Evolutionary conservation across 2,329 filamentous ascomycete genomes (phyloP), one percentile per base, ranked within the genome.

Genomic region (Penicillium sp.): DNA sequence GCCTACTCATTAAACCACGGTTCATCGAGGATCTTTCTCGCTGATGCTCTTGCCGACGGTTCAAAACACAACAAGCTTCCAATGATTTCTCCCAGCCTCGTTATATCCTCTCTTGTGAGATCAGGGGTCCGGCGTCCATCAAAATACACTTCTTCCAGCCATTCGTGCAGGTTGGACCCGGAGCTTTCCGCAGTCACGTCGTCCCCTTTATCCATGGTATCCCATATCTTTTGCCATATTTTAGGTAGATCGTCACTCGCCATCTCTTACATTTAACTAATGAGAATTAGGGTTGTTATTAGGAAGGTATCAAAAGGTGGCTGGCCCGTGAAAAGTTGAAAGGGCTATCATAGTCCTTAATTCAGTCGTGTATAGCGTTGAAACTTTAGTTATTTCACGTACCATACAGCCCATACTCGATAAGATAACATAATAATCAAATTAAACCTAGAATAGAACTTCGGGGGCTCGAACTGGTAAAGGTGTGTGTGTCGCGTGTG

Each of bases 321-420:
- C 48, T 78, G 73, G 15, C 76, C 75, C 2, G 68, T 65, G 20
- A 79, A 66, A 22, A 79, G 68, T 62, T 79, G 74, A 62, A 79
- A 79, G 7, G 79, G 60, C 75, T 73, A 52, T 42, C 25, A 59
- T 17, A 54, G 11, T 38, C 49, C 51, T 70, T 37, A 67, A 58
- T 56, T 57, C 56, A 31, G 11, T 58, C 35, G 7, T 42, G 4
- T 56, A 37, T 39, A 51, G 28, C 34, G 31, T 37, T 58, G 20
- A 37, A n/a, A 15, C 22, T 25, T 48, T 37, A 17, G 22, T 48
- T 35, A 58, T 20, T 60, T 49, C 6, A 72, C 71, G 55, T 58
- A 78, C 75, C 60, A 75, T 67, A 47, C 72, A 78, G 2, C 71
- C 76, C 65, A 73, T 67, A 60, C 74, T 74, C 76, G 75, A 79